A percentile compares a stretch with the other conserved stretches of the same genome.
phyloP scores from a whole-genome alignment of 176 grass and related monocot species.

The Zea luxurians region DNA sequence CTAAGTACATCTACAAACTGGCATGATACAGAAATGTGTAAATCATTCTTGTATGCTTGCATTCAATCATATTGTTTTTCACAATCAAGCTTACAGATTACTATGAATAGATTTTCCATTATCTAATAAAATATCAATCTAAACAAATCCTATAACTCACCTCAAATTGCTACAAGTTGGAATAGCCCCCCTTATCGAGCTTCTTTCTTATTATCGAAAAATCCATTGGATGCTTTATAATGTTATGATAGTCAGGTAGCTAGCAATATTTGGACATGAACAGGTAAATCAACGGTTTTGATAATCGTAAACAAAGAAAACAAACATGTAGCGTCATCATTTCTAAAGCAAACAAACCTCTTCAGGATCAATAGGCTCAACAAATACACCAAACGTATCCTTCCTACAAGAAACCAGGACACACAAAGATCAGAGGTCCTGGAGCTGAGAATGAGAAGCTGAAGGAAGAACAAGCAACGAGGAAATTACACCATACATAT shows the following conservation, averaged over 20 bases:
- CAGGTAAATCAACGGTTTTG: conserved; percentile 32
- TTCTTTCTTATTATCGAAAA: conserved; percentile 83
- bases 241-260: conserved; percentile 95
- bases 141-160: conserved; percentile 40
- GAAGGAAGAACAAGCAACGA: no score
- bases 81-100: no score
- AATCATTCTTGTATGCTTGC: no score
- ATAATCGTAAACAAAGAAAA: conserved; percentile 31
- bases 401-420: conserved; percentile 71
- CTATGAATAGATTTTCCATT: no score
- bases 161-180: conserved; percentile 90
- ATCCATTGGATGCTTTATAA: conserved; percentile 95
- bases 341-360: conserved; percentile 68
- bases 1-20: no score
- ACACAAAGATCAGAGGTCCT: conserved; percentile 7
- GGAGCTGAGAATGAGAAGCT: not conserved
- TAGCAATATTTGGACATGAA: conserved; percentile 40
- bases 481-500: no score
- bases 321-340: not conserved
- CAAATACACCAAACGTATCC: conserved; percentile 88
- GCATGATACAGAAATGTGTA: no score
- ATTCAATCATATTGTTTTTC: no score
- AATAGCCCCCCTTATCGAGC: conserved; percentile 63
- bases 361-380: conserved; percentile 78
- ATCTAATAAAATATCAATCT: not conserved